Base-by-base conservation (phyloP, 768 basidiomycete genomes). In the Mycena floridula region DNA sequence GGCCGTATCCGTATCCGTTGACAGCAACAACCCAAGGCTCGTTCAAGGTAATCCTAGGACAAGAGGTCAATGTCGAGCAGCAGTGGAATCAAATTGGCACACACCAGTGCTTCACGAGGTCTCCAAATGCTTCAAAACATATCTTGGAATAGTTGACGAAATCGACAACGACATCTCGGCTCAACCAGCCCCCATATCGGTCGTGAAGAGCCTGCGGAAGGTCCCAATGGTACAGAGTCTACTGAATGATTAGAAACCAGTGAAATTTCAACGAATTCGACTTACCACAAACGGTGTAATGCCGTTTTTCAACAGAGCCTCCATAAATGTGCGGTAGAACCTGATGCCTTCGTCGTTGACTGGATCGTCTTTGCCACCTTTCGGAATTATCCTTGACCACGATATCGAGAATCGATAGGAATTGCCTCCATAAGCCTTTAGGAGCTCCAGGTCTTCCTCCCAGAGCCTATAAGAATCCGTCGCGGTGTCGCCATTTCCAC, bases 161-260 rank as follows among this genome's bases (percentile, higher is more conserved):
- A 60, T 89, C 86, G 46, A 69, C 59, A 16, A 81, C 65, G 43
- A 87, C 76, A 53, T 84, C 79, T 57, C 79, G 81, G 65, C 81
- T 81, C 40, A 86, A 59, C 85, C 84, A 89, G 6, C 85, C 85
- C 2, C 76, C 75, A 57, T 89, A 89, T 44, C 79, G 71, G 49
- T 87, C 80, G 44, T 86, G 77, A 28, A 91, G 73, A 20, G 65
- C 78, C 55, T 85, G 81, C 7, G 87, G 87, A 9, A 88, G 73
- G 57, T 89, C 86, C 87, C 86, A 89, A 59, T 82, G 84, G 55
- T 84, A 83, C 27, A 85, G 62, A 0, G 81, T 85, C 80, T 85
- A 30, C 18, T n/a, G 26, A 42, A 32, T 15, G 8, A 39, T 2
- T 39, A 22, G 23, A 16, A 39, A 39, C 5, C n/a, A 16, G 9